These are phyloP conservation scores for Talaromyces trachyspermus DNA, from an alignment of 495 filamentous ascomycete species.

Conservation along the genomic window DNA sequence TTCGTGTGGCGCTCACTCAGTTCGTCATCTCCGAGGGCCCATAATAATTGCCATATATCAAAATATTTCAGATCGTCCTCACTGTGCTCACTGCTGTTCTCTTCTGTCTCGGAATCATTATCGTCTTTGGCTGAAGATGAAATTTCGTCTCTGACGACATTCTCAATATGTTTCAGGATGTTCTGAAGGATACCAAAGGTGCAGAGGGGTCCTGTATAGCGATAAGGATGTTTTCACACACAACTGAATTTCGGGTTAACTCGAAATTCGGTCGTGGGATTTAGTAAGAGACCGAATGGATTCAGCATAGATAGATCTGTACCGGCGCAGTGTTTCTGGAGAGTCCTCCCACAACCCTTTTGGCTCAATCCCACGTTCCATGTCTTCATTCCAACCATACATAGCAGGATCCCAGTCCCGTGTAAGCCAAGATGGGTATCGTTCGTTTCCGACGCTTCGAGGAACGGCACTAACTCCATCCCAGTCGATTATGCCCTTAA, in stretches of 20 bases:
- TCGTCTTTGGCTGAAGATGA: background rate
- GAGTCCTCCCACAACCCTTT: constrained; percentile 23
- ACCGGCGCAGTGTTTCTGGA: constrained; percentile 7
- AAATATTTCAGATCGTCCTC: background rate
- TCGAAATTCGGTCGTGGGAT: background rate
- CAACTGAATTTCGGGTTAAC: background rate
- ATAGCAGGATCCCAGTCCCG: constrained; percentile 28
- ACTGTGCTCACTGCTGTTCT: background rate
- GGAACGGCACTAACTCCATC: constrained; percentile 28
- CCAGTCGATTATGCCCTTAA: constrained; percentile 40
- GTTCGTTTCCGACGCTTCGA: constrained; percentile 13
- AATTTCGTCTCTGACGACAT: background rate
- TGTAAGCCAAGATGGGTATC: constrained; percentile 30
- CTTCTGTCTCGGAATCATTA: too few species aligned
- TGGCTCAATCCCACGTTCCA: constrained; percentile 16
- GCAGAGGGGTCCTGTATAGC: background rate
- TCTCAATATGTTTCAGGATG: background rate
- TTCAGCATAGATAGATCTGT: constrained; percentile 10
- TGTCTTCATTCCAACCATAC: constrained; percentile 20
- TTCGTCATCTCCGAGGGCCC: background rate
- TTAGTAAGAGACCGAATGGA: background rate
- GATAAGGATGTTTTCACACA: background rate
- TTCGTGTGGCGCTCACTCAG: background rate
- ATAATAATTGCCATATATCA: background rate
- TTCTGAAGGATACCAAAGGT: background rate